A percentile compares a stretch with the other conserved stretches of the same genome.
These are phyloP conservation scores for Chrysoporthe puriensis DNA, from an alignment of 2,329 filamentous ascomycete species.

Conservation along the genomic window DNA sequence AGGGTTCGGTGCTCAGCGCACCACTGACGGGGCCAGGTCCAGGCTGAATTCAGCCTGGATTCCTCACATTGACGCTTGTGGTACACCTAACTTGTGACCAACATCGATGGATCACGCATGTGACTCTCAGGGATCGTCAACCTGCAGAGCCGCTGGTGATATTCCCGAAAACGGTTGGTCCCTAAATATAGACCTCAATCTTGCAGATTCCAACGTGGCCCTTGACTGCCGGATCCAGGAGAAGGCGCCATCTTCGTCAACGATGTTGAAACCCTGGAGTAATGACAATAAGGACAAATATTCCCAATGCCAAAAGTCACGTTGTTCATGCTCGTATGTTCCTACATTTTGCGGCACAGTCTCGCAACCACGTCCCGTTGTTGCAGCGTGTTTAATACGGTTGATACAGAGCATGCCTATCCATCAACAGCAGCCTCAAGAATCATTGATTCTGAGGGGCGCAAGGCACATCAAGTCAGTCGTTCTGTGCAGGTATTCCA, in stretches of 20 bases:
- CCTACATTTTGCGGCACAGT: neutral
- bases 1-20: neutral
- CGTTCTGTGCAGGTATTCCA: neutral
- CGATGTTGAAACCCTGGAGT: too few species aligned
- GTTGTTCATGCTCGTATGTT: neutral
- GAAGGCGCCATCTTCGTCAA: neutral
- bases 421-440: neutral
- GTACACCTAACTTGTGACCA: neutral
- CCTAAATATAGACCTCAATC: neutral
- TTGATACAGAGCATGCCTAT: neutral
- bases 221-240: neutral
- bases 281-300: too few species aligned
- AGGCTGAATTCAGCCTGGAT: neutral
- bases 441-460: neutral
- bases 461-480: neutral
- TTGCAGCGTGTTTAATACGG: too few species aligned
- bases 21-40: neutral
- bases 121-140: slow-evolving; percentile 1
- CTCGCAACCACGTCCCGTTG: too few species aligned
- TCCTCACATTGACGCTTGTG: neutral
- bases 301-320: neutral
- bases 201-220: neutral
- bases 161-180: neutral
- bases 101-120: neutral
- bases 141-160: neutral